These are phyloP conservation scores for Russula compacta DNA, from an alignment of 768 basidiomycete species.

Conservation along the genomic window DNA sequence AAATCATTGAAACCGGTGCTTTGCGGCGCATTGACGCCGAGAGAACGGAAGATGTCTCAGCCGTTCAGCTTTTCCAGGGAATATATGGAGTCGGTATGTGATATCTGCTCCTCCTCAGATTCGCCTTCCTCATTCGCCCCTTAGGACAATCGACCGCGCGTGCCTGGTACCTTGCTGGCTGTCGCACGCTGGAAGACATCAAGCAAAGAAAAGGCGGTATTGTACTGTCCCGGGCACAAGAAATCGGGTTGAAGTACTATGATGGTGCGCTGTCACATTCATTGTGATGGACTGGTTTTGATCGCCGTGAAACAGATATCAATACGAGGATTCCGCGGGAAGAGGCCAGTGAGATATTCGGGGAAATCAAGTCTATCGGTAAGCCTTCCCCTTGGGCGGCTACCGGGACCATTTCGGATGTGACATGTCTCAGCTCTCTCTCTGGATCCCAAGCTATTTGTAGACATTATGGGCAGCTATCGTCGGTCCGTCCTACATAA, in stretches of 20 bases:
- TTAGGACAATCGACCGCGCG: constrained; percentile 57
- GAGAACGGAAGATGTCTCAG: constrained; percentile 51
- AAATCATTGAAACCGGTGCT: constrained; percentile 69
- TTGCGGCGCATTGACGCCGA: constrained; percentile 61
- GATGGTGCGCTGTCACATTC: constrained; percentile 39
- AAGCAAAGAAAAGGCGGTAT: constrained; percentile 49
- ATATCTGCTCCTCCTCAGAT: background rate
- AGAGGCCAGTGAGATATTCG: constrained; percentile 69
- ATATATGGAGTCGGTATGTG: constrained; percentile 80
- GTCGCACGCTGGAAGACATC: constrained; percentile 72
- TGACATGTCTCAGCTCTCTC: constrained; percentile 41
- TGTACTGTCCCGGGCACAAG: constrained; percentile 47
- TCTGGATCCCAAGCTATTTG: constrained; percentile 59
- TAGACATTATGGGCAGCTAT: constrained; percentile 92
- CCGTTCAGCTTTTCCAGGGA: constrained; percentile 54
- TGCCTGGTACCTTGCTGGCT: constrained; percentile 68
- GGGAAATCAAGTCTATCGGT: constrained; percentile 67
- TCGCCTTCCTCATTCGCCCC: background rate
- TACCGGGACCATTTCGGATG: background rate
- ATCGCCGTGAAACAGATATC: constrained; percentile 41
- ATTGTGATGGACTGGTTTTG: background rate
- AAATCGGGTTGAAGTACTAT: constrained; percentile 61
- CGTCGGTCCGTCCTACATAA: constrained; percentile 41
- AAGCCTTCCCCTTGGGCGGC: constrained; percentile 8
- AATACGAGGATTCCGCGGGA: constrained; percentile 76